Percentiles rank a stretch among this genome's conserved stretches.
These are phyloP conservation scores for Solanum hybrid DNA, from an alignment of 305 asterid genomes.

Conservation along the genomic window DNA sequence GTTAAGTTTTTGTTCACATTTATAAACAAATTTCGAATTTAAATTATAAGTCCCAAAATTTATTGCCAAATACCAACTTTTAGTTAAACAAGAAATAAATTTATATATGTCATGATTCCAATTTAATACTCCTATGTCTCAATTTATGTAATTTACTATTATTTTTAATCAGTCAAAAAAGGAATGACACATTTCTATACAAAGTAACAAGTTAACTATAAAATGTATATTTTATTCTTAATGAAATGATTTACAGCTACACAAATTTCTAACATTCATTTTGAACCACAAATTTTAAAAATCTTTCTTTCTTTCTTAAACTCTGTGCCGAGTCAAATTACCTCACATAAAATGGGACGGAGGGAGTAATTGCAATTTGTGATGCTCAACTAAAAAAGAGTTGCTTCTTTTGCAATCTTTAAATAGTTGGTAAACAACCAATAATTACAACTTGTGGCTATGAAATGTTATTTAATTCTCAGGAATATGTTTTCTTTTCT, in stretches of 20 bases:
- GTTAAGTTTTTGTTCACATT: background rate
- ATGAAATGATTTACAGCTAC: no score
- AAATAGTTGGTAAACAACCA: background rate
- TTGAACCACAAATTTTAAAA: no score
- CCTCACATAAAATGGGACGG: no score
- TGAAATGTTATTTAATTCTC: background rate
- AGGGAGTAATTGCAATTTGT: background rate
- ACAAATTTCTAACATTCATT: no score
- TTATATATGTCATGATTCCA: background rate
- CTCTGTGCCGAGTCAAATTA: no score
- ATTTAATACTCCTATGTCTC: background rate
- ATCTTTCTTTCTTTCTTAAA: no score
- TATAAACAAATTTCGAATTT: background rate
- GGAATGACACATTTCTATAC: no score
- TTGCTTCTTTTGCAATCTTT: background rate
- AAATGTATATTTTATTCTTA: no score
- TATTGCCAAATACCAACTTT: background rate
- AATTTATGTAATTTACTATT: no score
- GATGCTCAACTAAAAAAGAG: background rate
- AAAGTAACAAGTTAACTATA: no score
- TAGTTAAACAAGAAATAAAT: background rate
- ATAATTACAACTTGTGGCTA: background rate
- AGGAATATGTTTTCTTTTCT: background rate
- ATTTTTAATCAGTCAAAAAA: no score
- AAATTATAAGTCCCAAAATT: background rate